A percentile compares a stretch with the other conserved stretches of the same genome.
These are phyloP conservation scores for Quercus rubra DNA, from an alignment of 306 rosid species.

Conservation along the genomic window DNA sequence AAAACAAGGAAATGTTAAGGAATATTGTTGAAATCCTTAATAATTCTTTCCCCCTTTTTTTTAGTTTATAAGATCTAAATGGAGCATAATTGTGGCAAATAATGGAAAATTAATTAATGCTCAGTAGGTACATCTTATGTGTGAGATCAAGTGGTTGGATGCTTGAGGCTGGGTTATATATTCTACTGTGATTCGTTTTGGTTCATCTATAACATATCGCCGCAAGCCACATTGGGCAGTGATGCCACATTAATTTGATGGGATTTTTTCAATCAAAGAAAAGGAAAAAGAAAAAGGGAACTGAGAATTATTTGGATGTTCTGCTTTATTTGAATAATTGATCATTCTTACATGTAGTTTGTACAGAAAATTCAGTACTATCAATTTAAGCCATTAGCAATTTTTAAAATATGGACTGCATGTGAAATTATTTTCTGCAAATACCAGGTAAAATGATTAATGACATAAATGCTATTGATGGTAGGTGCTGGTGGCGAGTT, in stretches of 20 bases:
- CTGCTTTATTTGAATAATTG: neutral
- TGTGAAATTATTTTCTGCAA: neutral
- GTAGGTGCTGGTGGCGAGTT: constrained; percentile 60
- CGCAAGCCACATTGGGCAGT: neutral
- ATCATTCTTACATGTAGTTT: neutral
- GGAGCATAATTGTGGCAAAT: neutral
- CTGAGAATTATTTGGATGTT: neutral
- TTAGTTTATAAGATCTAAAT: neutral
- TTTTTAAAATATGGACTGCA: neutral
- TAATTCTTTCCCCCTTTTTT: neutral
- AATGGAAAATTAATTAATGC: neutral
- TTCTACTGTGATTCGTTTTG: neutral
- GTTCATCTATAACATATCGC: neutral
- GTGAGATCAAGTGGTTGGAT: neutral
- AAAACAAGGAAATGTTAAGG: neutral
- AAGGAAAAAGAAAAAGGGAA: neutral
- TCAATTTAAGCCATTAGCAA: neutral
- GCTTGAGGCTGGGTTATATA: neutral
- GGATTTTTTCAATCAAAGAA: neutral
- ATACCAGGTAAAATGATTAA: neutral
- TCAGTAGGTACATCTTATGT: neutral
- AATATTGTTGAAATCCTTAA: neutral
- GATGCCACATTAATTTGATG: neutral
- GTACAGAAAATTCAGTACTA: neutral
- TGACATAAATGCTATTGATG: constrained; percentile 2